Conservation (phyloP, 768 basidiomycete genomes). For the Suillus paluster region DNA sequence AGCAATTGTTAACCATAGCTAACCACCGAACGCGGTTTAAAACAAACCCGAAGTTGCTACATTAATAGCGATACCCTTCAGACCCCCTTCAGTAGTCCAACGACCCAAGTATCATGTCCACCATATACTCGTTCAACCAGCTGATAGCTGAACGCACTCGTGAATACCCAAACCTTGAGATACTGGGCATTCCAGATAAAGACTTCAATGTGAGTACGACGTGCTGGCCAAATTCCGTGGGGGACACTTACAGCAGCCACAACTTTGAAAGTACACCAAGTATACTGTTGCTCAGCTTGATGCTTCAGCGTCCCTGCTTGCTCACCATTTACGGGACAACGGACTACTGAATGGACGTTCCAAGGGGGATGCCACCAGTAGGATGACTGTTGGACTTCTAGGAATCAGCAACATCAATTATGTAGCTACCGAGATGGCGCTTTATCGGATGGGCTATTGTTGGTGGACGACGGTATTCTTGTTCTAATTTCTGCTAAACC, state of each 20-base stretch:
- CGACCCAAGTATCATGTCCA: slow-evolving; percentile 18
- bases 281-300: slow-evolving; percentile 30
- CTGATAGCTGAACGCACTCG: slow-evolving; percentile 25
- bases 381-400: slow-evolving; percentile 28
- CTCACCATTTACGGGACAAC: slow-evolving; percentile 24
- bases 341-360: slow-evolving; percentile 25
- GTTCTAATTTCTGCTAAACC: neutral
- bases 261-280: slow-evolving; percentile 29
- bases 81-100: neutral
- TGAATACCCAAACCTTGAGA: slow-evolving; percentile 23
- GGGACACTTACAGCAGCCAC: neutral
- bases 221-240: neutral
- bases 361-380: slow-evolving; percentile 28
- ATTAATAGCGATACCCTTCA: neutral
- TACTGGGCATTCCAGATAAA: slow-evolving; percentile 31
- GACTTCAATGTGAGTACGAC: slow-evolving; percentile 19
- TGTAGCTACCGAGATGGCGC: slow-evolving; percentile 27
- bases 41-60: neutral
- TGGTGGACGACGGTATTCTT: slow-evolving; percentile 8
- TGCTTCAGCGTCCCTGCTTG: slow-evolving; percentile 30
- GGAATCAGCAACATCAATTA: slow-evolving; percentile 33
- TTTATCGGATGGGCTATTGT: slow-evolving; percentile 39
- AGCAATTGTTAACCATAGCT: neutral
- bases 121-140: slow-evolving; percentile 31
- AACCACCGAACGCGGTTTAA: neutral